Evolutionary conservation across 2,329 filamentous ascomycete species (phyloP).

Genomic region (Talaromyces pinophilus): DNA sequence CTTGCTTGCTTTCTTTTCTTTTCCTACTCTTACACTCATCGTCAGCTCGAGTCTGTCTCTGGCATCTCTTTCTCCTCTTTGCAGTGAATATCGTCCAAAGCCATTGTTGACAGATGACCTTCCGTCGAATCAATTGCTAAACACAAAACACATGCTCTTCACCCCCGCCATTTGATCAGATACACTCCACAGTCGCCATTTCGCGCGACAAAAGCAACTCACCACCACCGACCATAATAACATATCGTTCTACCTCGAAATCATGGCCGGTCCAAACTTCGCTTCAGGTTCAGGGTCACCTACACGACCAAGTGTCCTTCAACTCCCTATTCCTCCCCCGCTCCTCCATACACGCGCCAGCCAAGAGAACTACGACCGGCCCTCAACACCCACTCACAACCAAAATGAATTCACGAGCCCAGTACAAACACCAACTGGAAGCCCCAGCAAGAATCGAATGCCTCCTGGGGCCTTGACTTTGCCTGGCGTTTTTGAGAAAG

Average conservation of each 20-base stretch:
- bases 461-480: constrained; percentile 52
- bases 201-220: constrained; percentile 11
- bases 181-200: constrained; percentile 14
- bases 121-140: constrained; percentile 5
- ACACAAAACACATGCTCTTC: constrained; percentile 13
- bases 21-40: neutral
- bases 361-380: constrained; percentile 50
- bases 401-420: constrained; percentile 52
- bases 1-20: neutral
- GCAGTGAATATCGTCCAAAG: neutral
- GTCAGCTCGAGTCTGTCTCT: constrained; percentile 1
- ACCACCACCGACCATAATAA: constrained; percentile 27
- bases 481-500: constrained; percentile 53
- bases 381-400: constrained; percentile 48
- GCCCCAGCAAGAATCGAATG: constrained; percentile 52
- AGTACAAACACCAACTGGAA: constrained; percentile 52
- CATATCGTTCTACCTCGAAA: neutral
- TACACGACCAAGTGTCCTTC: constrained; percentile 34
- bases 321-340: constrained; percentile 50
- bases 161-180: constrained; percentile 4
- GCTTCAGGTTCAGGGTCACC: constrained; percentile 34
- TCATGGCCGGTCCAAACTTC: constrained; percentile 40
- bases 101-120: neutral
- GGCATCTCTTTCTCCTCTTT: neutral
- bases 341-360: constrained; percentile 52